Conservation (phyloP, 306 rosid species). For the Casuarina glauca region DNA sequence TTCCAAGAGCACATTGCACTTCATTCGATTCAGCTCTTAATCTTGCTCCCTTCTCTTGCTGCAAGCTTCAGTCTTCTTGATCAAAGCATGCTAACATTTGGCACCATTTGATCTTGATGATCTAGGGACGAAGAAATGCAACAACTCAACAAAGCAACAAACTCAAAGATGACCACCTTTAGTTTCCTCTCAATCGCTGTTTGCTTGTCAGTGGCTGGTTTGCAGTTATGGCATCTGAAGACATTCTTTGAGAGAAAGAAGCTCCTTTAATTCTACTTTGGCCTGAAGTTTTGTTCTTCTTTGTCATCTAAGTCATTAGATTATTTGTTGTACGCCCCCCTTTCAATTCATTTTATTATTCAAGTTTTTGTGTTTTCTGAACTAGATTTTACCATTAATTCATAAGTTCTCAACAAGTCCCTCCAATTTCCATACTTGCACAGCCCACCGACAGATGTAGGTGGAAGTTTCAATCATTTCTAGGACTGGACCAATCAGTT, state of each 20-base stretch:
- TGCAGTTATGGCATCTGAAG: constrained; percentile 95
- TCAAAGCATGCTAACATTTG: no score
- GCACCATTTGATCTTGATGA: constrained; percentile 15
- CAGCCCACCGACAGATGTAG: not conserved
- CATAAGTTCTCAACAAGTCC: no score
- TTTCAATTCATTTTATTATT: not conserved
- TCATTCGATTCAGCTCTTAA: constrained; percentile 17
- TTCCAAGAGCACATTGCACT: not conserved
- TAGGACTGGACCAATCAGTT: no score
- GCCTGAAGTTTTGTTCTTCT: constrained; percentile 1
- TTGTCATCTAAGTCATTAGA: constrained; percentile 12
- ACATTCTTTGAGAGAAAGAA: constrained; percentile 92
- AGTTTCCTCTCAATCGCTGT: constrained; percentile 70
- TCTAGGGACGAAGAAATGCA: constrained; percentile 94
- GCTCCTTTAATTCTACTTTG: constrained; percentile 49
- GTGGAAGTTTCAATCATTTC: not conserved
- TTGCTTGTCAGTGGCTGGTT: constrained; percentile 83
- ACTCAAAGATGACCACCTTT: constrained; percentile 72
- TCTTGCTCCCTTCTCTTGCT: not conserved
- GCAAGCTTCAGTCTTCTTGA: no score
- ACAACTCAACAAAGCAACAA: constrained; percentile 68
- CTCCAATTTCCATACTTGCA: not conserved
- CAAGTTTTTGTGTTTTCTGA: constrained; percentile 1
- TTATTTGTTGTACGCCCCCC: constrained; percentile 22
- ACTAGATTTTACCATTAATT: no score